These are phyloP conservation scores for Podospora pseudoanserina DNA, from an alignment of 495 filamentous ascomycete species.

Conservation along the genomic window DNA sequence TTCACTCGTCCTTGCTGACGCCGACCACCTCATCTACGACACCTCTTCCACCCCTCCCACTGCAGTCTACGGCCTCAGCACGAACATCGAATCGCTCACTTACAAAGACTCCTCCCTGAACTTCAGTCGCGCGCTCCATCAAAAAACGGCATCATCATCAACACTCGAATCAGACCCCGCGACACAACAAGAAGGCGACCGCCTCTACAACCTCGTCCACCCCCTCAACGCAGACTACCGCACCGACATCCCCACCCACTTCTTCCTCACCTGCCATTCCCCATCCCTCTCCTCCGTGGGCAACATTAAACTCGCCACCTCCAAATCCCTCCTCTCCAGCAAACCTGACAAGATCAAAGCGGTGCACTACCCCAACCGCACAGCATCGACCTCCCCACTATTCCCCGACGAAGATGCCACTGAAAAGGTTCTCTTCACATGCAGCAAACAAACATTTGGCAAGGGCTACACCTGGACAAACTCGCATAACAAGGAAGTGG, in stretches of 20 bases:
- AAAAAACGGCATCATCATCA: background rate
- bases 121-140: background rate
- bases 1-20: background rate
- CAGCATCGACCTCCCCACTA: background rate
- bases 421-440: background rate
- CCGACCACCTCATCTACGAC: background rate
- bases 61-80: background rate
- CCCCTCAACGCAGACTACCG: conserved; percentile 2
- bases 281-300: background rate
- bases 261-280: background rate
- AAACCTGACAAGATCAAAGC: background rate
- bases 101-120: background rate
- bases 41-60: background rate
- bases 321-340: background rate
- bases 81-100: background rate
- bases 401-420: background rate
- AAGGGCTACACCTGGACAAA: background rate
- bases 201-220: conserved; percentile 5
- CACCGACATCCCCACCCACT: background rate
- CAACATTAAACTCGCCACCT: background rate
- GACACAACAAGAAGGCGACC: background rate
- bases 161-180: background rate
- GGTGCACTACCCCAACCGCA: background rate
- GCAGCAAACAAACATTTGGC: background rate
- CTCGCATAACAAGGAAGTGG: background rate